Conservation (phyloP, 208 protist species). For the Crithidia acanthocephali region DNA sequence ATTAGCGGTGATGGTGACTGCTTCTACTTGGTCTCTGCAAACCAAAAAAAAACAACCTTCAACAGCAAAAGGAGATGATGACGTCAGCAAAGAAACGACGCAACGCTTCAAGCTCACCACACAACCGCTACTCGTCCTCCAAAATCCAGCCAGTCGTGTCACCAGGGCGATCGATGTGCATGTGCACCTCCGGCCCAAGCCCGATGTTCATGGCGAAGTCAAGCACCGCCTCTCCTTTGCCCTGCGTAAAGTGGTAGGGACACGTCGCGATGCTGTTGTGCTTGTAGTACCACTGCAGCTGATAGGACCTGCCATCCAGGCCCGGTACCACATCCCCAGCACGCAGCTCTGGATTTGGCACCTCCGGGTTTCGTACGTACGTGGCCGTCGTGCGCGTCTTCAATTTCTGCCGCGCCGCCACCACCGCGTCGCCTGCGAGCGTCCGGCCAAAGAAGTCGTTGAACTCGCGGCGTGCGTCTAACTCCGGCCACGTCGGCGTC, state of each 20-base stretch:
- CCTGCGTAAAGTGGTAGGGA: conserved; percentile 70
- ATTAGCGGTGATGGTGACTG: too few relatives aligned
- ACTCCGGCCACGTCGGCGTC: conserved; percentile 7
- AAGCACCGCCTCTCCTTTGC: conserved; percentile 40
- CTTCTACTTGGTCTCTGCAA: too few relatives aligned
- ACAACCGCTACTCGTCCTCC: conserved; percentile 2
- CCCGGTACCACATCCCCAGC: conserved; percentile 41
- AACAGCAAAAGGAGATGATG: too few relatives aligned
- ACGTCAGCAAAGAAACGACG: too few relatives aligned
- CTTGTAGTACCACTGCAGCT: conserved; percentile 57
- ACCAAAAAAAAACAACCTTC: too few relatives aligned
- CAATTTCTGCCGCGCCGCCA: not conserved
- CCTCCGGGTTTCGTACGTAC: conserved; percentile 7
- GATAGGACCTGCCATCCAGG: conserved; percentile 27
- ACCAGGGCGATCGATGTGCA: conserved; percentile 38
- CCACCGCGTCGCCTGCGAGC: conserved; percentile 3
- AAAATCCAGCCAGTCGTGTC: conserved; percentile 11
- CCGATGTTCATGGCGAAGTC: conserved; percentile 56
- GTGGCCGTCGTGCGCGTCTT: conserved; percentile 11
- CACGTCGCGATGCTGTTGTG: conserved; percentile 57
- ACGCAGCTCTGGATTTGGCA: conserved; percentile 27
- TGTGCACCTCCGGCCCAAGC: conserved; percentile 53
- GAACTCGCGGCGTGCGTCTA: conserved; percentile 4
- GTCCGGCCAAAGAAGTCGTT: conserved; percentile 9
- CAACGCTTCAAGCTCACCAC: too few relatives aligned